These are phyloP conservation scores for Acmispon strigosus DNA, from an alignment of 306 rosid genomes.

Conservation along the genomic window DNA sequence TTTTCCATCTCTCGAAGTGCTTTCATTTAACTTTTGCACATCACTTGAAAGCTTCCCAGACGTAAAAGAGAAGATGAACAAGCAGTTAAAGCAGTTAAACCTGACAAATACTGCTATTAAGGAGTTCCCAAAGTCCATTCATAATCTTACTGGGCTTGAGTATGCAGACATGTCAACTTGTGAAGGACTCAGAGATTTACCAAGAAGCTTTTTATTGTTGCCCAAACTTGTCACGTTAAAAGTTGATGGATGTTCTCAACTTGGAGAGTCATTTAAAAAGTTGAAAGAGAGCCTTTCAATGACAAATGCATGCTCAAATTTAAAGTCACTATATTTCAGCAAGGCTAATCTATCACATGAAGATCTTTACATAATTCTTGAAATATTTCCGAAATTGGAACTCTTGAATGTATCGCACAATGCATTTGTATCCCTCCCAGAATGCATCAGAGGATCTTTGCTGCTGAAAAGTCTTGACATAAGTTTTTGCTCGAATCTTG, in stretches of 20 bases:
- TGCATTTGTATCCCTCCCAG: background rate
- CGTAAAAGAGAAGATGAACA: background rate
- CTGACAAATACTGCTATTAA: background rate
- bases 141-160: background rate
- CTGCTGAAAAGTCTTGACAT: background rate
- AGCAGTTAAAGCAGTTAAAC: background rate
- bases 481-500: background rate
- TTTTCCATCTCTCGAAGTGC: background rate
- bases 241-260: background rate
- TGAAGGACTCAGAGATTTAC: background rate
- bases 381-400: background rate
- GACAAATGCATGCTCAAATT: background rate
- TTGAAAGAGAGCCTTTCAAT: background rate
- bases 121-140: slow-evolving; percentile 6
- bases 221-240: background rate
- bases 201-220: background rate
- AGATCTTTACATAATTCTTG: background rate
- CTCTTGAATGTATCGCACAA: background rate
- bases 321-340: background rate
- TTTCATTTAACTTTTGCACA: background rate
- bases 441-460: background rate
- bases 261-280: background rate
- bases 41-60: background rate
- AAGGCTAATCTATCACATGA: background rate
- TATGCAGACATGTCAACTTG: background rate